Evolutionary conservation across 1,139 yeast species (phyloP).

Genomic region (Saccharomyces hybrid): DNA sequence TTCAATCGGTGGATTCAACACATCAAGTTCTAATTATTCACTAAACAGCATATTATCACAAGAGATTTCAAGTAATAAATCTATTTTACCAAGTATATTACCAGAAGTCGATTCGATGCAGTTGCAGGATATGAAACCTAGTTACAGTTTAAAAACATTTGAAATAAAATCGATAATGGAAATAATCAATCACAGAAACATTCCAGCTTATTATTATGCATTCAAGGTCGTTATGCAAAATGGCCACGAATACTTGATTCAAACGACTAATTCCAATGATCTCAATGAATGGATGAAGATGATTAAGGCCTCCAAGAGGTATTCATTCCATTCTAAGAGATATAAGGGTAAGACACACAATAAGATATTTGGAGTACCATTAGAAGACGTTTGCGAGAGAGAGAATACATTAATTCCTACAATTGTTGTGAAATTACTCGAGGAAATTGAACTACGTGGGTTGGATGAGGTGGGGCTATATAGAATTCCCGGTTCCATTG

Average conservation of each 20-base stretch:
- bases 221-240: conserved; percentile 55
- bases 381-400: conserved; percentile 63
- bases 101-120: conserved; percentile 44
- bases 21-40: conserved; percentile 36
- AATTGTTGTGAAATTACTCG: conserved; percentile 55
- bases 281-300: conserved; percentile 67
- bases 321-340: conserved; percentile 36
- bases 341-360: conserved; percentile 34
- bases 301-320: conserved; percentile 36
- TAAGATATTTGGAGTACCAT: conserved; percentile 83
- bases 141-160: conserved; percentile 46
- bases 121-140: conserved; percentile 48
- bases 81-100: conserved; percentile 47
- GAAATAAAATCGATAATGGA: conserved; percentile 43
- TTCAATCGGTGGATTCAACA: conserved; percentile 36
- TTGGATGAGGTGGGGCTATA: conserved; percentile 86
- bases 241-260: conserved; percentile 57
- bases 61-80: conserved; percentile 33
- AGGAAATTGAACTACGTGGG: conserved; percentile 75
- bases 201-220: conserved; percentile 32
- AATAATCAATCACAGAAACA: conserved; percentile 26
- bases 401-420: conserved; percentile 57
- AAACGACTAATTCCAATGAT: conserved; percentile 56
- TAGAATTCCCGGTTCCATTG: conserved; percentile 83
- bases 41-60: conserved; percentile 18